Percentiles rank a stretch among this genome's conserved stretches.
Evolutionary conservation across 1,284 basidiomycete species (phyloP).

Genomic region (Tylopilus orsonianus): DNA sequence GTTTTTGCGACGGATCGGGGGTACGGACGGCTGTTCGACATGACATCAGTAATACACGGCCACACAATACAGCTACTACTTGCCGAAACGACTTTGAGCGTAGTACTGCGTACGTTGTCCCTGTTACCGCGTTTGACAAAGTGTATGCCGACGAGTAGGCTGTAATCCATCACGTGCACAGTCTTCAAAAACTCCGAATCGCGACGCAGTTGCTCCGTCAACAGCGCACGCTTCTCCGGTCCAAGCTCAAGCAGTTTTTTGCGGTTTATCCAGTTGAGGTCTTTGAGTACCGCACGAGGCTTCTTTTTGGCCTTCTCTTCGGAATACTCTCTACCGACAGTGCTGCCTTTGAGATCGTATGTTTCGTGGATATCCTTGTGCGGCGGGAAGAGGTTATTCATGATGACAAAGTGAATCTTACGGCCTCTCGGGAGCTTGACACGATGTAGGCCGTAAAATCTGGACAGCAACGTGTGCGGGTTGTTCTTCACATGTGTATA

Average conservation of each 20-base stretch:
- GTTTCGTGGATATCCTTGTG: conserved; percentile 98
- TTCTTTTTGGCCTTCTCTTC: conserved; percentile 83
- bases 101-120: conserved; percentile 88
- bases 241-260: conserved; percentile 82
- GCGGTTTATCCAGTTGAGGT: conserved; percentile 94
- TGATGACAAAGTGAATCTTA: conserved; percentile 99
- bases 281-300: conserved; percentile 89
- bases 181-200: conserved; percentile 85
- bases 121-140: conserved; percentile 88
- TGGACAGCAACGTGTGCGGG: conserved; percentile 90
- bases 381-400: conserved; percentile 99
- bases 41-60: conserved; percentile 7
- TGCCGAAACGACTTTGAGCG: conserved; percentile 90
- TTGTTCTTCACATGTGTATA: conserved; percentile 87
- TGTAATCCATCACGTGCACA: conserved; percentile 96
- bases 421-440: conserved; percentile 92
- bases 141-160: conserved; percentile 91
- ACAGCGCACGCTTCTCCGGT: conserved; percentile 88
- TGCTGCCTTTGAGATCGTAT: conserved; percentile 95
- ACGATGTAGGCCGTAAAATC: conserved; percentile 96
- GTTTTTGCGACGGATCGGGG: conserved; percentile 53
- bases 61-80: conserved; percentile 28
- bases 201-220: conserved; percentile 86
- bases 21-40: conserved; percentile 59
- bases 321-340: conserved; percentile 85